These are phyloP conservation scores for Coleophoma cylindrospora DNA, from an alignment of 2,329 filamentous ascomycete species.

Conservation along the genomic window DNA sequence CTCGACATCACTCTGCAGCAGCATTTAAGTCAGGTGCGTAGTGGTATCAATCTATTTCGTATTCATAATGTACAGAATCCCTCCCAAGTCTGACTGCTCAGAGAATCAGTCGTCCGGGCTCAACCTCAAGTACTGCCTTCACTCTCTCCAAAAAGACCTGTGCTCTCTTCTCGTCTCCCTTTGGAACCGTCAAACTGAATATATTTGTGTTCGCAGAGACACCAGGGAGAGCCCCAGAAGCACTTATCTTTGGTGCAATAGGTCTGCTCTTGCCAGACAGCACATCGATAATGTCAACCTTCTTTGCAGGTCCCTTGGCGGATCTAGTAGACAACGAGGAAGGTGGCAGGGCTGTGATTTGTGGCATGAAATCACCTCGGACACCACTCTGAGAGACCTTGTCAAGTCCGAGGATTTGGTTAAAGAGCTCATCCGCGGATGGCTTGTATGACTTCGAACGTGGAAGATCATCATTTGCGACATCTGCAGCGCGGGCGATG, in stretches of 20 bases:
- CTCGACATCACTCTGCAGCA: too few relatives aligned
- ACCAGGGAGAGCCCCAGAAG: slow-evolving; percentile 29
- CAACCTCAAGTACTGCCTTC: slow-evolving; percentile 75
- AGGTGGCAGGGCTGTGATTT: slow-evolving; percentile 57
- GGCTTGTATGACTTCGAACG: slow-evolving; percentile 57
- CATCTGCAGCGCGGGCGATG: slow-evolving; percentile 74
- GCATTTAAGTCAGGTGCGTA: too few relatives aligned
- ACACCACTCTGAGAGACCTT: slow-evolving; percentile 45
- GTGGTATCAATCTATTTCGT: slow-evolving; percentile 1
- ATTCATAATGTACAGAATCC: slow-evolving; percentile 1
- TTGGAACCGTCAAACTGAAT: slow-evolving; percentile 76
- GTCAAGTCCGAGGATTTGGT: slow-evolving; percentile 74
- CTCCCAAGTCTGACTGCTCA: slow-evolving; percentile 28
- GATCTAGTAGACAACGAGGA: slow-evolving; percentile 29
- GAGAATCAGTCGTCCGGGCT: slow-evolving; percentile 70
- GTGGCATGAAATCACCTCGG: slow-evolving; percentile 64
- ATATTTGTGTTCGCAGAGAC: slow-evolving; percentile 61
- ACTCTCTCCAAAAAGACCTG: slow-evolving; percentile 79
- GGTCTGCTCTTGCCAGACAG: slow-evolving; percentile 46
- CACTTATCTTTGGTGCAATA: slow-evolving; percentile 24
- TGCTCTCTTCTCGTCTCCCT: slow-evolving; percentile 77
- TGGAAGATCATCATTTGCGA: slow-evolving; percentile 86
- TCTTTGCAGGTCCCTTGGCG: slow-evolving; percentile 18
- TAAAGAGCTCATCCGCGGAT: slow-evolving; percentile 78
- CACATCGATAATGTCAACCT: slow-evolving; percentile 65